Evolutionary conservation across 169 alveolate species (phyloP), one percentile per base, ranked within the genome.

Genomic region (Cryptosporidium sp.): DNA sequence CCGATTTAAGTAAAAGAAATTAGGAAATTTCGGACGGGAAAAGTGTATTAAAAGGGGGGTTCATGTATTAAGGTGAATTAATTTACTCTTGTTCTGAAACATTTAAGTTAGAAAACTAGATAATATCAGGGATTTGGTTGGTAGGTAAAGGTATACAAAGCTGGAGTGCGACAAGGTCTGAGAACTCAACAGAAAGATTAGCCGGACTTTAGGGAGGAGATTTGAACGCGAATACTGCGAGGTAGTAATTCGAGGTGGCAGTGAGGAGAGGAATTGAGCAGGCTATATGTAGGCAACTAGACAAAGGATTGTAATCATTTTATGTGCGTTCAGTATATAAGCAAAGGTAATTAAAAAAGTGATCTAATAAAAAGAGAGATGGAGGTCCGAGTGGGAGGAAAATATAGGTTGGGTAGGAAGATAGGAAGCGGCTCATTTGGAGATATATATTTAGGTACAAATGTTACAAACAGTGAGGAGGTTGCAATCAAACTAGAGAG

Each of bases 351-450:
- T 65, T 65, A 65, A 65, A 29, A 65, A 23, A 33, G 52, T 35
- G 31, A 33, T 35, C 29, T 10, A 65, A n/a, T 12, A 65, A 29
- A 10, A 65, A 65, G 50, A 55, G 50, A 61, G n/a, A 96, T 98
- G 98, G 99, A 97, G 95, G 95, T 97, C 84, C 94, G 98, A 91
- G 99, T 97, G 61, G 99, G 99, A 74, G 98, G 98, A 75, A 96
- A 97, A 93, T 98, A 96, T 94, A 97, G 98, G 85, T 93, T 98
- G 85, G 99, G 99, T 61, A 97, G 98, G 89, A 98, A 98, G 93
- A 96, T 98, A 69, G 99, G 99, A 55, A 95, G 98, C 91, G 99
- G 99, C n/a, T 96, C 99, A 39, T 98, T 98, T 93, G 99, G 99
- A 51, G 99, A 97, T 86, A 97, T 98, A 69, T 98, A 97, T 94